Evolutionary conservation across 1,139 yeast species (phyloP).

Genomic region (Citeromyces hawaiiensis): DNA sequence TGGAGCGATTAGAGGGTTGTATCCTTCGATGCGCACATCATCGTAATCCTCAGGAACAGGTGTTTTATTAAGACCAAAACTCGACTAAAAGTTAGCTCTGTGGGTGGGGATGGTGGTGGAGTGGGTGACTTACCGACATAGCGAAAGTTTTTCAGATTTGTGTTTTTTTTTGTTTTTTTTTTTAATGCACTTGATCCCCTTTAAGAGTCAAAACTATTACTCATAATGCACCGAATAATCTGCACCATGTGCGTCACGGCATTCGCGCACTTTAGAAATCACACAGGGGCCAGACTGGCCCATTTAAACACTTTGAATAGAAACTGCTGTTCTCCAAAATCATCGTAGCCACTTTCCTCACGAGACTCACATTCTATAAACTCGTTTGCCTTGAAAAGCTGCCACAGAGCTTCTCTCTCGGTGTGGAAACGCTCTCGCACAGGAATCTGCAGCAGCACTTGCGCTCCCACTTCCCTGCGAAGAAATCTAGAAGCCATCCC

Average conservation of each 20-base stretch:
- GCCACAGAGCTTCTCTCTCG: slow-evolving; percentile 53
- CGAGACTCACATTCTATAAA: slow-evolving; percentile 16
- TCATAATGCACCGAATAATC: not conserved
- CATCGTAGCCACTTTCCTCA: slow-evolving; percentile 61
- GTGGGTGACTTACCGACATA: not conserved
- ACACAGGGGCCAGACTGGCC: slow-evolving; percentile 3
- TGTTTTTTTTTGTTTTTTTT: not conserved
- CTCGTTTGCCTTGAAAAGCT: slow-evolving; percentile 24
- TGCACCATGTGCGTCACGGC: not conserved
- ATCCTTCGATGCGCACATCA: slow-evolving; percentile 79
- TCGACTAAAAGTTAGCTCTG: not conserved
- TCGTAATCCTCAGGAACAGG: slow-evolving; percentile 67
- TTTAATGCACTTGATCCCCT: not conserved
- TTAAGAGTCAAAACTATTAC: not conserved
- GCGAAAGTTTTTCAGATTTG: not conserved
- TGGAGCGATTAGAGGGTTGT: slow-evolving; percentile 87
- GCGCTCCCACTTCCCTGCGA: slow-evolving; percentile 15
- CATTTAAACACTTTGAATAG: slow-evolving; percentile 31
- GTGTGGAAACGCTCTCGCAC: slow-evolving; percentile 50
- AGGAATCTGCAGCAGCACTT: slow-evolving; percentile 64
- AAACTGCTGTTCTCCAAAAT: slow-evolving; percentile 66
- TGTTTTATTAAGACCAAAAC: slow-evolving; percentile 15
- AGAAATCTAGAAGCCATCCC: slow-evolving; percentile 37
- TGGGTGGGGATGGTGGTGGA: not conserved
- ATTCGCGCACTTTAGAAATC: not conserved